Evolutionary conservation across 2,329 filamentous ascomycete genomes (phyloP), one percentile per base, ranked within the genome.

Genomic region (Aspergillus sp.): DNA sequence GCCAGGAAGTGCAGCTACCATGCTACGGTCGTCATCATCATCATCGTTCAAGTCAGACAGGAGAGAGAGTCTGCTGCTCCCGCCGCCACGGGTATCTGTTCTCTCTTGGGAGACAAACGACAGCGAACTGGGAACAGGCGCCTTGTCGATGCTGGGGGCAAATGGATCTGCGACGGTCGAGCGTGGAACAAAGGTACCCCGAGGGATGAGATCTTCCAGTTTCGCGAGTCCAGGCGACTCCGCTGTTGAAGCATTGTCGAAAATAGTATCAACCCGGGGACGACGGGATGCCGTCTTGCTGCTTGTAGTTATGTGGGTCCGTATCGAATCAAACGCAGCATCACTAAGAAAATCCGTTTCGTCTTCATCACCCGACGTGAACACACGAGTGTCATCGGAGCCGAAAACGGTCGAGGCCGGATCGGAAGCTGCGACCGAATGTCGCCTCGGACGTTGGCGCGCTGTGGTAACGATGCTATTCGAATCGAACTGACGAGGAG

Each of bases 271-370:
- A 49, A 84, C 82, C 43, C 76, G 76, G 51, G 79, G 74, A 39
- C 78, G 77, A 56, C 78, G 73, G 50, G 74, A 68, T 38, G 74
- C 76, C 22, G 76, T 76, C 47, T 73, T 76, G 58, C 68, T 72
- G 46, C 74, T 78, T 52, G 74, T 72, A 13, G 79, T 81, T 45
- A 76, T 75, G 56, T 78, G 73, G 7, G 81, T 84, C 49, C 78
- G 79, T 49, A 83, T 69, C 43, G 81, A 84, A 64, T 84, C 81
- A 66, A 79, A 84, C 13, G 77, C 73, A 20, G 77, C 81, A 53
- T 84, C 81, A 55, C 79, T 83, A 56, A 79, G 74, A 53, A 79
- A 73, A 55, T 83, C 81, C 43, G 75, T 75, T 51, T 82, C 82
- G 56, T 82, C 79, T 54, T 82, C 81, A 51, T 83, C 80, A 25